Conservation (phyloP, 495 filamentous ascomycete species). For the Penicillium alfredii region DNA sequence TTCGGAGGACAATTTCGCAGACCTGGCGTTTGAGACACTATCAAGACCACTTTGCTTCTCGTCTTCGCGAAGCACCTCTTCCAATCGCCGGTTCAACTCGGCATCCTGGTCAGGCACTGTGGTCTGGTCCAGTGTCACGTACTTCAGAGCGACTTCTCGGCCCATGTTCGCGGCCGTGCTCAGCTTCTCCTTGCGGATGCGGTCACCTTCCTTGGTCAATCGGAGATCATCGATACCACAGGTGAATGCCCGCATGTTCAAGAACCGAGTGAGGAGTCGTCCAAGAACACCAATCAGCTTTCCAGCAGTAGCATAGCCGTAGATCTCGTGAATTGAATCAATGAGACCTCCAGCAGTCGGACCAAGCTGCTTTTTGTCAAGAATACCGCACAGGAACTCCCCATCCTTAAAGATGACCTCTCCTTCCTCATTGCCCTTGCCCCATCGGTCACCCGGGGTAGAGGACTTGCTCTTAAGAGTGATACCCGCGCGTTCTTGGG, state of each 20-base stretch:
- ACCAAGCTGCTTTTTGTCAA: slow-evolving; percentile 95
- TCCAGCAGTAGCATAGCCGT: slow-evolving; percentile 80
- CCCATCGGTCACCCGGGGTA: slow-evolving; percentile 71
- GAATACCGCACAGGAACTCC: slow-evolving; percentile 80
- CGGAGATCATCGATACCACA: slow-evolving; percentile 96
- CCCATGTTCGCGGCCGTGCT: slow-evolving; percentile 66
- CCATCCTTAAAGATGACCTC: slow-evolving; percentile 81
- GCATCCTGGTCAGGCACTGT: slow-evolving; percentile 53
- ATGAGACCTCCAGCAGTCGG: slow-evolving; percentile 81
- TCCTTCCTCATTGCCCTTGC: slow-evolving; percentile 62
- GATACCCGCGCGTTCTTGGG: slow-evolving; percentile 65
- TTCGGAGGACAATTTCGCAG: slow-evolving; percentile 64
- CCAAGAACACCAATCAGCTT: slow-evolving; percentile 83
- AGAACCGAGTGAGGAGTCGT: slow-evolving; percentile 78
- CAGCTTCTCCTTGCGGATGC: slow-evolving; percentile 61
- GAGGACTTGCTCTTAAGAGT: slow-evolving; percentile 73
- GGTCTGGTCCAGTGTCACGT: slow-evolving; percentile 75
- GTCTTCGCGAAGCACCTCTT: slow-evolving; percentile 87
- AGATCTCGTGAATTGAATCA: slow-evolving; percentile 87
- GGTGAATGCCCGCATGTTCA: slow-evolving; percentile 90
- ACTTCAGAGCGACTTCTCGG: slow-evolving; percentile 76
- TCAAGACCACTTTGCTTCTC: slow-evolving; percentile 84
- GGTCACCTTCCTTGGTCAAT: slow-evolving; percentile 76
- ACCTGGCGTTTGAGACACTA: slow-evolving; percentile 70
- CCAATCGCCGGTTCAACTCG: slow-evolving; percentile 68